A percentile compares a stretch with the other conserved stretches of the same genome.
These are phyloP conservation scores for Populus tomentosa DNA, from an alignment of 441 rosid genomes.

Conservation along the genomic window DNA sequence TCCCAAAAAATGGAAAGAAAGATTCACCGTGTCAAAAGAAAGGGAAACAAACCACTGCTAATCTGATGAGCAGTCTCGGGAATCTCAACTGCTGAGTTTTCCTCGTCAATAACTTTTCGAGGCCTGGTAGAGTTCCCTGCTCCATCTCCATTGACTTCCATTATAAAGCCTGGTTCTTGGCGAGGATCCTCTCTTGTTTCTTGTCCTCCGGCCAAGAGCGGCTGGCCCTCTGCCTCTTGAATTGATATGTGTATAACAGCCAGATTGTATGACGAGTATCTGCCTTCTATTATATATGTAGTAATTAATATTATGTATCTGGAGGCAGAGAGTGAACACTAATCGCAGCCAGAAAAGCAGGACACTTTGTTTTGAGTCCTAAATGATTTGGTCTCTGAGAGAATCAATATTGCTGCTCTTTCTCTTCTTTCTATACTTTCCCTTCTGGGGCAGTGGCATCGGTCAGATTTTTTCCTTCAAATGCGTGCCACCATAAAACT, in stretches of 20 bases:
- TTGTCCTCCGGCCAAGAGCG: constrained; percentile 26
- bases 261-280: not conserved
- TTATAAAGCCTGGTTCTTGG: constrained; percentile 6
- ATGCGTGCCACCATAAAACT: not conserved
- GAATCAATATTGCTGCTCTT: not conserved
- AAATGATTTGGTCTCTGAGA: not conserved
- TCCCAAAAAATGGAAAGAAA: not conserved
- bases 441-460: not conserved
- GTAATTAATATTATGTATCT: not conserved
- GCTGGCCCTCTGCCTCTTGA: constrained; percentile 25
- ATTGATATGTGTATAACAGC: not conserved
- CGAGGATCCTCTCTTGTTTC: not conserved
- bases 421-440: not conserved
- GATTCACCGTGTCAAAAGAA: not conserved
- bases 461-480: not conserved
- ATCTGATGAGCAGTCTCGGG: constrained; percentile 93
- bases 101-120: constrained; percentile 26
- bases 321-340: not conserved
- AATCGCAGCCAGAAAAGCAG: not conserved
- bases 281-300: not conserved
- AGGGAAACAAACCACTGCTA: constrained; percentile 54
- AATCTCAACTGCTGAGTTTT: constrained; percentile 29
- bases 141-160: constrained; percentile 24
- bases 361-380: not conserved
- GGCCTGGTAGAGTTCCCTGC: constrained; percentile 1